These are phyloP conservation scores for Saccharomycopsis sp. DNA, from an alignment of 805 yeast genomes.

Conservation along the genomic window DNA sequence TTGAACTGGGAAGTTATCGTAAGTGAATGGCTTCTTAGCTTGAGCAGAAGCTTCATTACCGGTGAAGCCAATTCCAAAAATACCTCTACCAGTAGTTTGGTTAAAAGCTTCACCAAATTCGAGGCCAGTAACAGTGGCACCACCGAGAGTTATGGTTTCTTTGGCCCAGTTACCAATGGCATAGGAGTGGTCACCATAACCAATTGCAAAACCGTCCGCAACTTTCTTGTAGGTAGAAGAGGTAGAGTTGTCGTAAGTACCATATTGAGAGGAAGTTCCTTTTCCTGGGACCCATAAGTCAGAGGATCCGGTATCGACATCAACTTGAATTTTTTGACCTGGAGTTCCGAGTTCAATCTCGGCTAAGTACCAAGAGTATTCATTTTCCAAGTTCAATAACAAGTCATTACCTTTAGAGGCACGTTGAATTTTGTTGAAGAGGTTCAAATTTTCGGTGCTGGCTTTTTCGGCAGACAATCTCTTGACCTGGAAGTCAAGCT, in stretches of 20 bases:
- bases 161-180: slow-evolving; percentile 9
- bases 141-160: slow-evolving; percentile 7
- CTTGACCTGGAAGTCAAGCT: slow-evolving; percentile 11
- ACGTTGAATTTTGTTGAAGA: neutral
- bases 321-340: slow-evolving; percentile 34
- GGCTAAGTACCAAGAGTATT: slow-evolving; percentile 40
- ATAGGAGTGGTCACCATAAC: slow-evolving; percentile 12
- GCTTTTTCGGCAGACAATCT: slow-evolving; percentile 2
- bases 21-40: neutral
- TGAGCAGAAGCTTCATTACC: slow-evolving; percentile 9
- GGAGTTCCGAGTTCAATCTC: slow-evolving; percentile 39
- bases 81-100: slow-evolving; percentile 13
- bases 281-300: slow-evolving; percentile 40
- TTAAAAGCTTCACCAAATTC: slow-evolving; percentile 12
- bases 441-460: neutral
- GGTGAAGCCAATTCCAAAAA: slow-evolving; percentile 16
- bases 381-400: slow-evolving; percentile 29
- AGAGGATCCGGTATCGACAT: slow-evolving; percentile 45
- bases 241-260: slow-evolving; percentile 26
- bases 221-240: slow-evolving; percentile 26
- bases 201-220: slow-evolving; percentile 22
- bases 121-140: slow-evolving; percentile 1
- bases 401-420: slow-evolving; percentile 2
- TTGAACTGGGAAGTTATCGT: slow-evolving; percentile 16
- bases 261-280: slow-evolving; percentile 22